Evolutionary conservation across 2,329 filamentous ascomycete genomes (phyloP), one percentile per base, ranked within the genome.

Genomic region (Zymoseptoria crescenta): DNA sequence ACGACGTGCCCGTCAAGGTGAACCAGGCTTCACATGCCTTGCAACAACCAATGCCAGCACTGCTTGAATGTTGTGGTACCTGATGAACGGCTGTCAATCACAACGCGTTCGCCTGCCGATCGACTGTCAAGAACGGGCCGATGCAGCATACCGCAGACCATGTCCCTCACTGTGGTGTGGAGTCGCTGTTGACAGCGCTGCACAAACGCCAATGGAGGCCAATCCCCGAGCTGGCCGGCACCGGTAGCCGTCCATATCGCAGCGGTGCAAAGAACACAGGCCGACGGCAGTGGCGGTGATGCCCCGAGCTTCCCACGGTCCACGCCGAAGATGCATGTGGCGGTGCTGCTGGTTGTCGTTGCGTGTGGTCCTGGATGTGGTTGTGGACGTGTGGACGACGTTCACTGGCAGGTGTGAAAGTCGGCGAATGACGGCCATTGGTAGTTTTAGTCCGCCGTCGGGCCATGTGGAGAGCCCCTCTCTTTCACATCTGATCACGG

Each of bases 241-340:
- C 62, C 82, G 86, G 58, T 59, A 58, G 61, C 57, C 65, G 20
- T 61, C 61, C 27, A 56, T 67, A 52, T 63, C 65, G 9, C 55
- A 52, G 28, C 57, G 57, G 10, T 61, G 56, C 54, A 56, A 59
- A 24, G 58, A 62, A 29, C 49, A 49, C 19, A 57, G 29, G 35
- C 58, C 62, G 13, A 56, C 55, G 35, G 35, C 35, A 45, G 35
- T 45, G 35, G 35, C n/a, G 35, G 35, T 13, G 13, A 45, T 45
- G 35, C 35, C 35, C 13, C 35, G 35, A 45, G 35, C 35, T 16
- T 45, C 35, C 35, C 35, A 45, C 35, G 35, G 13, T 13, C 35
- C 35, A 45, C 35, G 35, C 16, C 35, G 35, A 45, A 45, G 10
- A 45, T 45, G 5, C 10, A 45, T 45, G 35, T 45, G 35, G 35